Conservation (phyloP, 306 rosid species). For the Hippophae tibetana region DNA sequence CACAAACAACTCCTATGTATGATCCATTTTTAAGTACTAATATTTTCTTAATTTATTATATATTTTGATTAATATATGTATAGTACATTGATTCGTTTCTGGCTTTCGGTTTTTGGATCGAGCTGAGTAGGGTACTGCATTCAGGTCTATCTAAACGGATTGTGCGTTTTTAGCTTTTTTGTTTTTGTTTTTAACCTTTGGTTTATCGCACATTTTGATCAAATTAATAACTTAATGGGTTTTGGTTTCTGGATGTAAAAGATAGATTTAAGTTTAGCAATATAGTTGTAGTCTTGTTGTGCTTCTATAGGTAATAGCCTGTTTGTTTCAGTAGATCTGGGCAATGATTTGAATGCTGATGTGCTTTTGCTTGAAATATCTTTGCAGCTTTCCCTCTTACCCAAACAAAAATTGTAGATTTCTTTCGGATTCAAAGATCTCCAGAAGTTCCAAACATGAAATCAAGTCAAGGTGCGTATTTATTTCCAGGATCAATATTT, state of each 20-base stretch:
- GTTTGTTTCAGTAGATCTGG: not conserved
- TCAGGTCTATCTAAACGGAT: too few species aligned
- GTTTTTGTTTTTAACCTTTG: not conserved
- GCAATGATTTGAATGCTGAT: not conserved
- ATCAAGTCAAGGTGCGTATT: slow-evolving; percentile 35
- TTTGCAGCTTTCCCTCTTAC: slow-evolving; percentile 69
- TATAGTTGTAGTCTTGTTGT: not conserved
- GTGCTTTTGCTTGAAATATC: not conserved
- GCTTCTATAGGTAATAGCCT: not conserved
- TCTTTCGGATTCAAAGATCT: slow-evolving; percentile 56
- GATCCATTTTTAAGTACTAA: not conserved
- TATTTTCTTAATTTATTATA: not conserved
- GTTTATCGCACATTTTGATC: not conserved
- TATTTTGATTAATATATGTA: not conserved
- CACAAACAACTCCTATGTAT: slow-evolving; percentile 43
- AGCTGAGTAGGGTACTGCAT: too few species aligned
- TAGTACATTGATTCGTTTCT: not conserved
- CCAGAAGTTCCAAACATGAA: slow-evolving; percentile 9
- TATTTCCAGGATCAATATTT: not conserved
- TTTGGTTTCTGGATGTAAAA: not conserved
- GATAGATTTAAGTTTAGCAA: not conserved
- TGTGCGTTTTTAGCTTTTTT: not conserved
- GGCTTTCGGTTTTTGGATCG: not conserved
- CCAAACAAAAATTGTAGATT: slow-evolving; percentile 82
- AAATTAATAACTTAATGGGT: not conserved